A percentile compares a stretch with the other conserved stretches of the same genome.
These are phyloP conservation scores for Solanum appendiculatum DNA, from an alignment of 257 asterid species.

Conservation along the genomic window DNA sequence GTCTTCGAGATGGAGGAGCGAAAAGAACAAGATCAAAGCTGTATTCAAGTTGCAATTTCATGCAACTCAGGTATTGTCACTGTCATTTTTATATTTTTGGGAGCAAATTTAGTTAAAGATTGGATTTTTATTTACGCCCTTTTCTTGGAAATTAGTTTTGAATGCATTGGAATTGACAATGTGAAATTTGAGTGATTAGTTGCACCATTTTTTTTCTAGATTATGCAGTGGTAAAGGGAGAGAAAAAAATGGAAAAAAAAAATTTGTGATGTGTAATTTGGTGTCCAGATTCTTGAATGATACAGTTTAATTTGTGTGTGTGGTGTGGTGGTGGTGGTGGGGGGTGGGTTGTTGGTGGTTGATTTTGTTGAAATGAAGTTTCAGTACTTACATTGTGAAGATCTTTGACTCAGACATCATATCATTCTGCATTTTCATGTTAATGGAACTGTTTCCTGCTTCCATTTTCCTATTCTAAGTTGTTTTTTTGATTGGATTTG, in stretches of 20 bases:
- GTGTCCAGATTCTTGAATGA: not conserved
- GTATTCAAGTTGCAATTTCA: constrained; percentile 90
- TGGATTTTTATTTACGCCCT: not conserved
- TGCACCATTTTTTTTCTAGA: not conserved
- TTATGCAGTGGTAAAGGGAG: too few relatives aligned
- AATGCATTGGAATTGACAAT: not conserved
- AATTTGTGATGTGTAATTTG: too few relatives aligned
- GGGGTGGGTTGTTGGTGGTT: not conserved
- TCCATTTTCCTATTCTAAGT: not conserved
- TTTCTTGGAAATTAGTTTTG: not conserved
- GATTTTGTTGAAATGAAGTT: not conserved
- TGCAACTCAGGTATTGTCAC: constrained; percentile 70
- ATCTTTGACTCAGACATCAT: not conserved
- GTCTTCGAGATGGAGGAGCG: constrained; percentile 88
- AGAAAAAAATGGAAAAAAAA: too few relatives aligned
- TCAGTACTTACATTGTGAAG: not conserved
- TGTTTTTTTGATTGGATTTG: not conserved
- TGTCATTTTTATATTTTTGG: constrained; percentile 2
- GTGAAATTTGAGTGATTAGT: not conserved
- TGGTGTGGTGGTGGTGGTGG: not conserved
- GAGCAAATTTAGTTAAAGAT: constrained; percentile 1
- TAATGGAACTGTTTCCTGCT: not conserved
- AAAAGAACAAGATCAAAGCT: constrained; percentile 85
- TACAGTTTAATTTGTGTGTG: not conserved
- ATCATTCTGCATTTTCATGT: not conserved